Percentiles rank a stretch among this genome's conserved stretches.
These are phyloP conservation scores for Pseudopyricularia cyperi DNA, from an alignment of 2,329 filamentous ascomycete genomes.

Conservation along the genomic window DNA sequence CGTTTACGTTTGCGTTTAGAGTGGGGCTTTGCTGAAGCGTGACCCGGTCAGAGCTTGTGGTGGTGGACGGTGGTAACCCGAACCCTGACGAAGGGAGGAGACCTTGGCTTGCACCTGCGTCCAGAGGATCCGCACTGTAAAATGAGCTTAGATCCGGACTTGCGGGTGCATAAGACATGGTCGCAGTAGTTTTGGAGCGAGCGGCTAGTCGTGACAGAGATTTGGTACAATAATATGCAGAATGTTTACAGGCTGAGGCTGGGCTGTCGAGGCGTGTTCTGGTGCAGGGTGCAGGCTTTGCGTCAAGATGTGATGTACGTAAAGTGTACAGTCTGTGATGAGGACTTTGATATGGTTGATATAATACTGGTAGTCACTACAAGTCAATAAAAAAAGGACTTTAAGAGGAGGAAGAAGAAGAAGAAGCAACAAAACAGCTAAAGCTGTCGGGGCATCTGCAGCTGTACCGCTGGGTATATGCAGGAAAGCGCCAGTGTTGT, in stretches of 20 bases:
- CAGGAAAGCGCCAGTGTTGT: neutral
- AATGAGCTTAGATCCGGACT: conserved; percentile 4
- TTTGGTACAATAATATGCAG: no score
- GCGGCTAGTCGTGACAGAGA: no score
- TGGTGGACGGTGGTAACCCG: neutral
- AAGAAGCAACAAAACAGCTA: neutral
- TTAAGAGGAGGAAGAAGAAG: neutral
- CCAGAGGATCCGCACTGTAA: neutral
- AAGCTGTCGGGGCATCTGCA: neutral
- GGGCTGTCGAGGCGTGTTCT: no score
- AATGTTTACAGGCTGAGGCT: no score
- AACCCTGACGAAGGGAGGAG: neutral
- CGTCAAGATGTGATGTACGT: no score
- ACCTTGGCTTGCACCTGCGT: neutral
- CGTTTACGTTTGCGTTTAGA: neutral
- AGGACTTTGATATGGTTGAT: no score
- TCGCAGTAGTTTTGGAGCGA: no score
- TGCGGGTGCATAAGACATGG: conserved; percentile 4
- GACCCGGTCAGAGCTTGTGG: no score
- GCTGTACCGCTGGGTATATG: neutral
- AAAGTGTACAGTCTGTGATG: no score
- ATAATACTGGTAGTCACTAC: no score
- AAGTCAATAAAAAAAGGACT: neutral
- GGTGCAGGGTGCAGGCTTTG: no score
- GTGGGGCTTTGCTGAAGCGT: conserved; percentile 1